These are phyloP conservation scores for Dillenia suffruticosa DNA, from an alignment of 164 flowering plant genomes.

Conservation along the genomic window DNA sequence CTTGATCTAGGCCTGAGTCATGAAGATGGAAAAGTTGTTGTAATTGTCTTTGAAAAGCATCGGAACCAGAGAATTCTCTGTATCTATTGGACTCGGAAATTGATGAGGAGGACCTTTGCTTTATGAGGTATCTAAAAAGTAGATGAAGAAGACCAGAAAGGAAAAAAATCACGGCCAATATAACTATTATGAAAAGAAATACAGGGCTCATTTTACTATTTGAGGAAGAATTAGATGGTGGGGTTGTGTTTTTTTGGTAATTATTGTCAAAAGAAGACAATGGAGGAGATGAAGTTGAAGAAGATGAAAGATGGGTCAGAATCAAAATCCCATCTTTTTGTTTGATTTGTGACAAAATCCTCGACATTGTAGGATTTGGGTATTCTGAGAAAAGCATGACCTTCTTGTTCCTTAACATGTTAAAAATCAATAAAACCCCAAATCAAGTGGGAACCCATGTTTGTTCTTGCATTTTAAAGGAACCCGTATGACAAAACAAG, in stretches of 20 bases:
- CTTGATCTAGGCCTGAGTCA: constrained; percentile 69
- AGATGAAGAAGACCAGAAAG: constrained; percentile 51
- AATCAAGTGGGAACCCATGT: constrained; percentile 3
- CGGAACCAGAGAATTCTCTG: constrained; percentile 38
- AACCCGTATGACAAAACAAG: constrained; percentile 3
- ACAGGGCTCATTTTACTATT: constrained; percentile 42
- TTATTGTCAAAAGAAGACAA: constrained; percentile 16
- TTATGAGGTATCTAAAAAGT: constrained; percentile 40
- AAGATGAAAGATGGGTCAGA: constrained; percentile 1
- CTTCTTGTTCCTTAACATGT: background rate
- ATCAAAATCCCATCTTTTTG: constrained; percentile 12
- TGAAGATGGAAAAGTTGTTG: constrained; percentile 63
- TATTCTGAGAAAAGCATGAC: constrained; percentile 9
- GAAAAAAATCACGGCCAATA: constrained; percentile 54
- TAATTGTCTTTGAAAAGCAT: constrained; percentile 50
- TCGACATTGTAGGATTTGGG: constrained; percentile 15
- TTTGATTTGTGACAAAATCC: constrained; percentile 14
- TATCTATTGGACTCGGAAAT: constrained; percentile 32
- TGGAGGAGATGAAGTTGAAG: constrained; percentile 14
- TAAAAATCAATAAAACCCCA: background rate
- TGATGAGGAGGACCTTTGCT: constrained; percentile 39
- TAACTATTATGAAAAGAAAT: constrained; percentile 39
- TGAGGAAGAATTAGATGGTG: constrained; percentile 21
- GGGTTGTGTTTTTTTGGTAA: constrained; percentile 22
- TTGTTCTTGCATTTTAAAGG: constrained; percentile 6